Evolutionary conservation across 2,329 filamentous ascomycete species (phyloP).

Genomic region (Gremmenia infestans): DNA sequence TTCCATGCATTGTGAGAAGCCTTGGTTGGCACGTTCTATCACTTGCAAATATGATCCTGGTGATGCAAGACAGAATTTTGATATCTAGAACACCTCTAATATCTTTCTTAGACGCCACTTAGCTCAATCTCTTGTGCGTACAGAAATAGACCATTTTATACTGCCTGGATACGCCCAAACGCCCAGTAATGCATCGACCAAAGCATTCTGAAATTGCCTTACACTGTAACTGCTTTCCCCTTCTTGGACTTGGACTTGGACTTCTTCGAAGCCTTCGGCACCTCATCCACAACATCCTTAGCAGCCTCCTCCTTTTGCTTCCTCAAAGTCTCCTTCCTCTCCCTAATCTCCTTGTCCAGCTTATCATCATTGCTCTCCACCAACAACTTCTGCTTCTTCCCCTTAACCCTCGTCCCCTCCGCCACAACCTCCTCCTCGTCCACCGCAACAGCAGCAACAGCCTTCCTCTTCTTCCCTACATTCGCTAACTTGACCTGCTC

Average conservation of each 20-base stretch:
- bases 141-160: background rate
- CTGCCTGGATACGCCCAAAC: slow-evolving; percentile 6
- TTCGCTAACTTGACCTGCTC: slow-evolving; percentile 37
- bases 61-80: background rate
- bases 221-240: background rate
- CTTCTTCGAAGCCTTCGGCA: slow-evolving; percentile 15
- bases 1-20: background rate
- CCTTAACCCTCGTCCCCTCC: slow-evolving; percentile 32
- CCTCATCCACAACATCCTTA: slow-evolving; percentile 22
- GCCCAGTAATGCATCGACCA: slow-evolving; percentile 3
- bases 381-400: slow-evolving; percentile 33
- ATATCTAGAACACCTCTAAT: background rate
- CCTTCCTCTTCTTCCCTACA: slow-evolving; percentile 54
- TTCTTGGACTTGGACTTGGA: slow-evolving; percentile 1
- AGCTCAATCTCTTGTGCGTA: background rate
- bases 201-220: background rate
- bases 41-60: too few species aligned
- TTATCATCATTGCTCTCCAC: slow-evolving; percentile 31
- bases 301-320: slow-evolving; percentile 33
- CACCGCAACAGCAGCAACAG: slow-evolving; percentile 21
- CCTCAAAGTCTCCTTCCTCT: slow-evolving; percentile 33
- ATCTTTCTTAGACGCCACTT: background rate
- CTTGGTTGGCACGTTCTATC: too few species aligned
- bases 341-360: slow-evolving; percentile 32
- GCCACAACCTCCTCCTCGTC: slow-evolving; percentile 23